A percentile compares a stretch with the other conserved stretches of the same genome.
Conservation (phyloP, 2,329 filamentous ascomycete species). For the Colletotrichum theobromicola region DNA sequence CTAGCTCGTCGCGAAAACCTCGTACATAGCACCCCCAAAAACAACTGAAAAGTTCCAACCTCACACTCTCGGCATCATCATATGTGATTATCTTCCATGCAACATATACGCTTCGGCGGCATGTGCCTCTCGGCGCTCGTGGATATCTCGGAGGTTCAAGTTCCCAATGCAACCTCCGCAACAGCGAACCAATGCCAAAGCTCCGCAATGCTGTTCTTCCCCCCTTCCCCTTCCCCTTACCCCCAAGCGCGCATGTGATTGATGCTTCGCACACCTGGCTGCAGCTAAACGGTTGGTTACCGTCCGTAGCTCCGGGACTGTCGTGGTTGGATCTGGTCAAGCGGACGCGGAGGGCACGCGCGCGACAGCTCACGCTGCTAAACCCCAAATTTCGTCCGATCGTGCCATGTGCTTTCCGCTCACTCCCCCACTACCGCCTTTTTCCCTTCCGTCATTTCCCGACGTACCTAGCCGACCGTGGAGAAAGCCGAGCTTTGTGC, state of each 20-base stretch:
- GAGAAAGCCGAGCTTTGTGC: neutral
- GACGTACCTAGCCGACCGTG: conserved; percentile 9
- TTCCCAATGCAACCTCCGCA: neutral
- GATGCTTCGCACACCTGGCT: neutral
- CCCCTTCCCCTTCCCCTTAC: neutral
- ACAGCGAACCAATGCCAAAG: neutral
- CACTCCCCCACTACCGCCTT: neutral
- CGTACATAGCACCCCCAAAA: neutral
- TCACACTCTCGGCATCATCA: neutral
- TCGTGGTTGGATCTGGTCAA: neutral
- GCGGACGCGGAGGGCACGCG: too few relatives aligned
- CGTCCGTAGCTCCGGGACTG: conserved; percentile 17
- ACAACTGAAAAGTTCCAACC: neutral
- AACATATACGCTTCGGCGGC: neutral
- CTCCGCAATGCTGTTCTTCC: neutral
- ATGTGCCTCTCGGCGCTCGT: neutral
- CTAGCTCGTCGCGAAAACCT: neutral
- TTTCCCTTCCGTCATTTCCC: conserved; percentile 16
- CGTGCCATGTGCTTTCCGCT: neutral
- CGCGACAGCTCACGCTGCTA: neutral
- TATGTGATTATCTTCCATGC: neutral
- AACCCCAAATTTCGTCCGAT: conserved; percentile 8
- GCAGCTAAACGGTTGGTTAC: neutral
- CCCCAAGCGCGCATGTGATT: conserved; percentile 8
- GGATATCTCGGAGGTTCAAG: neutral